Conservation (phyloP, 2,329 filamentous ascomycete genomes). For the Colletotrichum truncatum region DNA sequence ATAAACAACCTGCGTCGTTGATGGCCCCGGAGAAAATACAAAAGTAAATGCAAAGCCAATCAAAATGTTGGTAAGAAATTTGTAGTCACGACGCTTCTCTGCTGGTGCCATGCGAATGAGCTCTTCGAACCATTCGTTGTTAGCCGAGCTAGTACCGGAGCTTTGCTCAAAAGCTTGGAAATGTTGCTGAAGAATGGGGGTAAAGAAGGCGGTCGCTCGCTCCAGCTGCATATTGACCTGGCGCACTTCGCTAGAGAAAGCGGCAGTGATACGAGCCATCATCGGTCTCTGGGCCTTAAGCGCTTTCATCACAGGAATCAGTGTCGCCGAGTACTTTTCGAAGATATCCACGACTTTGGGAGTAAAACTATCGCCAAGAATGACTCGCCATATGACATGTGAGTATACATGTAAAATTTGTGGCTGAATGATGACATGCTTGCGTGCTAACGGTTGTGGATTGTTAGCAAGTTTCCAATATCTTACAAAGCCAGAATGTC, state of each 20-base stretch:
- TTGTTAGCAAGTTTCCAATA: too few species aligned
- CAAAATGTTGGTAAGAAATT: slow-evolving; percentile 24
- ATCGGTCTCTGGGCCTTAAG: slow-evolving; percentile 20
- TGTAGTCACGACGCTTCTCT: slow-evolving; percentile 10
- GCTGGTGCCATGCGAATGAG: slow-evolving; percentile 15
- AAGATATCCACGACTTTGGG: slow-evolving; percentile 11
- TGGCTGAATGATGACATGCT: slow-evolving; percentile 17
- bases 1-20: slow-evolving; percentile 26
- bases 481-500: too few species aligned
- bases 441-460: background rate
- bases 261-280: slow-evolving; percentile 22
- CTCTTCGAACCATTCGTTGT: slow-evolving; percentile 21
- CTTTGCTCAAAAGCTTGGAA: slow-evolving; percentile 1
- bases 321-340: slow-evolving; percentile 13
- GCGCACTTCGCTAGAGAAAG: slow-evolving; percentile 10
- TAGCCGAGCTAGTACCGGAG: background rate
- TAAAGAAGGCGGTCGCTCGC: background rate
- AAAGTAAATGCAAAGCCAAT: slow-evolving; percentile 25
- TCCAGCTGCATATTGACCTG: slow-evolving; percentile 15
- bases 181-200: slow-evolving; percentile 8
- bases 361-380: slow-evolving; percentile 3
- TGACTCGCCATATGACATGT: slow-evolving; percentile 22
- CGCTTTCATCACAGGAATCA: slow-evolving; percentile 20
- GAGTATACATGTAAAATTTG: slow-evolving; percentile 22
- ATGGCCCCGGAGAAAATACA: slow-evolving; percentile 13